Base-by-base conservation (phyloP, 2,329 filamentous ascomycete species). In the Colletotrichum musae region DNA sequence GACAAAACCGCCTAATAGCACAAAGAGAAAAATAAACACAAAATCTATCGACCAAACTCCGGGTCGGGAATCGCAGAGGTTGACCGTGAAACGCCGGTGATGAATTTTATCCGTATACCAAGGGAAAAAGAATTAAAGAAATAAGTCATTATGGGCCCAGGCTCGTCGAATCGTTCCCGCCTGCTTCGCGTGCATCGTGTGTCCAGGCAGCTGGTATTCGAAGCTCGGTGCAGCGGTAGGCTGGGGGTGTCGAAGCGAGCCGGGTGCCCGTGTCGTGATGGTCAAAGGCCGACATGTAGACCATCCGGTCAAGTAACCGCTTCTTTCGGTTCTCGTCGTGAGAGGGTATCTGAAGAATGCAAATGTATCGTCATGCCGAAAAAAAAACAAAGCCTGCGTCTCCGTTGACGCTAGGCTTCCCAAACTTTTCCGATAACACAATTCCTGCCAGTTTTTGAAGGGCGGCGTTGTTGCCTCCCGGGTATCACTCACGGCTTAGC, bases 401-500 rank as follows among this genome's bases (percentile, higher is more conserved):
- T 62, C 68, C 63, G 41, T 12, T 68, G 58, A 70, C 68, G 64
- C 68, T 68, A 45, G 58, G 41, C 64, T 45, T 58, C 68, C 68
- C 64, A 67, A 70, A 68, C 68, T 70, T 70, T 70, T 70, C 68
- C 68, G 52, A 72, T 71, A 59, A 47, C 60, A 64, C 62, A 70
- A 50, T 39, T 56, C 61, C 70, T 70, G 58, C 52, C 43, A 60
- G n/a, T 66, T 51, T 51, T 58, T 32, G n/a, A 41, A n/a, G 61
- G 39, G 43, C 45, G 60, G 43, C 48, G 43, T 39, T n/a, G 16
- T n/a, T 3, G 13, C 39, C 36, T 26, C 41, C 52, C 24, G 24
- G 26, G 32, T 13, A 24, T 57, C 36, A 28, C 50, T 6, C 24
- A n/a, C 21, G n/a, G 28, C 59, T 81, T 75, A 88, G 61, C 87